Conservation (phyloP, 768 basidiomycete species). For the Lactarius vividus region DNA sequence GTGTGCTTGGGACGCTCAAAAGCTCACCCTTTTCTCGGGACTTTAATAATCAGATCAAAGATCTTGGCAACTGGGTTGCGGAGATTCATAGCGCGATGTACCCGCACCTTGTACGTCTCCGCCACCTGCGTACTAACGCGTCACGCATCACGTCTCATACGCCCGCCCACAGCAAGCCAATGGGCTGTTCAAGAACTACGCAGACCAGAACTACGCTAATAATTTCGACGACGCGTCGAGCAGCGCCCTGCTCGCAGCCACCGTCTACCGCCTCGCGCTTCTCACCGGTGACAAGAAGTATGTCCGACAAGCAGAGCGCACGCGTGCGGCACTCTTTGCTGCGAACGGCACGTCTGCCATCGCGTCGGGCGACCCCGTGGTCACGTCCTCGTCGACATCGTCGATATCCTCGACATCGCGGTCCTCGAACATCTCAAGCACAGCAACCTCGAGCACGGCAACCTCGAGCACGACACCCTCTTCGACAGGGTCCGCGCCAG, state of each 20-base stretch:
- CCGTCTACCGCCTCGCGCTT: conserved; percentile 70
- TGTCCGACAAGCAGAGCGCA: conserved; percentile 57
- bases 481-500: neutral
- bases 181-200: conserved; percentile 70
- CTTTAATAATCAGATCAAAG: conserved; percentile 51
- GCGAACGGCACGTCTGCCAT: conserved; percentile 7
- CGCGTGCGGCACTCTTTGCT: conserved; percentile 43
- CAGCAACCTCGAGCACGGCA: no score
- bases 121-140: neutral
- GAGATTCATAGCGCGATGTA: conserved; percentile 80
- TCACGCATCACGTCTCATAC: conserved; percentile 18
- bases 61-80: conserved; percentile 62
- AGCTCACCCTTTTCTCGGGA: conserved; percentile 52
- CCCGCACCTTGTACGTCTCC: conserved; percentile 47
- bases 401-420: conserved; percentile 28
- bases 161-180: conserved; percentile 40
- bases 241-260: conserved; percentile 70
- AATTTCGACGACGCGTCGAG: conserved; percentile 69
- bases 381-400: conserved; percentile 10
- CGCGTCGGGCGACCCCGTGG: conserved; percentile 20
- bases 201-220: conserved; percentile 46
- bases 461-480: conserved; percentile 12
- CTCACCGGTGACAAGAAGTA: conserved; percentile 48
- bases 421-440: neutral
- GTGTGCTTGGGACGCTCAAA: conserved; percentile 74